Conservation (phyloP, 306 rosid genomes). For the Prosopis cineraria region DNA sequence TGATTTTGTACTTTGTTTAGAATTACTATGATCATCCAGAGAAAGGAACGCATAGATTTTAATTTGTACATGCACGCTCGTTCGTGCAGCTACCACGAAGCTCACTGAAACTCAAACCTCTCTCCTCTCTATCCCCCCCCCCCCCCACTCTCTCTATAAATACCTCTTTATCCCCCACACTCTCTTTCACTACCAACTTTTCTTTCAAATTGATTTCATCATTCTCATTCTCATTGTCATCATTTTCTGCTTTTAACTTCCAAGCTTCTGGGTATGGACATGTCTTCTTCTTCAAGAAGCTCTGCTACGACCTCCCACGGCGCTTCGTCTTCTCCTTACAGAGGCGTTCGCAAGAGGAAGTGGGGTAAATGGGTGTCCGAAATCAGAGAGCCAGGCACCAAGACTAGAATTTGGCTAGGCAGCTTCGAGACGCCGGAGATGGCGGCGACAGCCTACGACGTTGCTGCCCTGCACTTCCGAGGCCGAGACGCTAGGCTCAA, state of each 20-base stretch:
- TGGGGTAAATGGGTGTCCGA: slow-evolving; percentile 99
- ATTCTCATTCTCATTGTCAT: neutral
- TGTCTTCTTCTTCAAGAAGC: slow-evolving; percentile 31
- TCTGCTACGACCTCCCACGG: slow-evolving; percentile 36
- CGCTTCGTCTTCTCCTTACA: slow-evolving; percentile 59
- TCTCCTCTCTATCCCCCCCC: slow-evolving; percentile 29
- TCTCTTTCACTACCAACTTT: slow-evolving; percentile 21
- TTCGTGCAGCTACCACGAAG: slow-evolving; percentile 63
- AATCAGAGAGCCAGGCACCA: slow-evolving; percentile 87
- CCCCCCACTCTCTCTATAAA: slow-evolving; percentile 55
- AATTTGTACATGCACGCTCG: slow-evolving; percentile 13
- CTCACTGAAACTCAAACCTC: slow-evolving; percentile 15
- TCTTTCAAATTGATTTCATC: neutral
- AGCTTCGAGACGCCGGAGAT: slow-evolving; percentile 82
- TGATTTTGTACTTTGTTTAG: neutral
- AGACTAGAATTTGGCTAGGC: slow-evolving; percentile 86
- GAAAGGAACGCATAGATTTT: neutral
- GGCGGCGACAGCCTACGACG: slow-evolving; percentile 93
- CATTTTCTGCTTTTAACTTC: neutral
- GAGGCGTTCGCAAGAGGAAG: slow-evolving; percentile 94
- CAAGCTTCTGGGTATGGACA: slow-evolving; percentile 34
- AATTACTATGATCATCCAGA: neutral
- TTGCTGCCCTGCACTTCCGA: slow-evolving; percentile 72
- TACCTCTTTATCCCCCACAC: slow-evolving; percentile 35
- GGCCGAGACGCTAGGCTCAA: slow-evolving; percentile 73